Evolutionary conservation across 1,139 yeast species (phyloP).

Genomic region (Protomyces gravidus): DNA sequence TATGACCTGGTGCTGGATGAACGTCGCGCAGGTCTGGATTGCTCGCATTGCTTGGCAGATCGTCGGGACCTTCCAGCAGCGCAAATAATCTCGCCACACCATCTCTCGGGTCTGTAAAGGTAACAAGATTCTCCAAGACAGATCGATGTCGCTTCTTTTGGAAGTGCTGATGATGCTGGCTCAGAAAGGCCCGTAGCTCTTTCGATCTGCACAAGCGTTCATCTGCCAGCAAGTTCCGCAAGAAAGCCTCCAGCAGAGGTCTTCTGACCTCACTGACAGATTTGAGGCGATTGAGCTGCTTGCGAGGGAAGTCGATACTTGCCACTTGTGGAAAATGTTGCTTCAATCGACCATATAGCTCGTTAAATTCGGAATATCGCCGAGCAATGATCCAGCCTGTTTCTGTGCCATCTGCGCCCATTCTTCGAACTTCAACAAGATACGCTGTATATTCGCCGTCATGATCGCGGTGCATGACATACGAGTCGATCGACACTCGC

Average conservation of each 20-base stretch:
- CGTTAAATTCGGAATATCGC: constrained; percentile 76
- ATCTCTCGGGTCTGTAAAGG: constrained; percentile 45
- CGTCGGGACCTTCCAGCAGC: constrained; percentile 43
- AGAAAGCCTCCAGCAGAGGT: constrained; percentile 57
- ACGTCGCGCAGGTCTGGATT: constrained; percentile 43
- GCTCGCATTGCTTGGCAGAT: not conserved
- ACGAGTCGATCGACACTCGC: not conserved
- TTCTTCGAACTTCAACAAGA: constrained; percentile 13
- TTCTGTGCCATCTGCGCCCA: constrained; percentile 40
- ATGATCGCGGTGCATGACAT: not conserved
- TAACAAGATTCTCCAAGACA: constrained; percentile 52
- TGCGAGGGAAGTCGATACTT: constrained; percentile 57
- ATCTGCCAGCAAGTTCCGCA: constrained; percentile 54
- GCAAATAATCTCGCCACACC: constrained; percentile 56
- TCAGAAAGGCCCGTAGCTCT: constrained; percentile 65
- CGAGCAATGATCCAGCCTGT: constrained; percentile 91
- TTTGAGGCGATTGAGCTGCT: constrained; percentile 44
- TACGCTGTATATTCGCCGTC: constrained; percentile 11
- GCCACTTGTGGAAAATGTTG: constrained; percentile 52
- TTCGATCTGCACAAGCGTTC: constrained; percentile 70
- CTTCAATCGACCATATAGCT: constrained; percentile 62
- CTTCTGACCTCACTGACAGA: constrained; percentile 63
- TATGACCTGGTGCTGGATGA: constrained; percentile 3
- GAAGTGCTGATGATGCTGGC: constrained; percentile 42
- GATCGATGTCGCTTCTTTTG: constrained; percentile 63